Conservation (phyloP, 305 asterid genomes). For the Stenogyne calaminthoides region DNA sequence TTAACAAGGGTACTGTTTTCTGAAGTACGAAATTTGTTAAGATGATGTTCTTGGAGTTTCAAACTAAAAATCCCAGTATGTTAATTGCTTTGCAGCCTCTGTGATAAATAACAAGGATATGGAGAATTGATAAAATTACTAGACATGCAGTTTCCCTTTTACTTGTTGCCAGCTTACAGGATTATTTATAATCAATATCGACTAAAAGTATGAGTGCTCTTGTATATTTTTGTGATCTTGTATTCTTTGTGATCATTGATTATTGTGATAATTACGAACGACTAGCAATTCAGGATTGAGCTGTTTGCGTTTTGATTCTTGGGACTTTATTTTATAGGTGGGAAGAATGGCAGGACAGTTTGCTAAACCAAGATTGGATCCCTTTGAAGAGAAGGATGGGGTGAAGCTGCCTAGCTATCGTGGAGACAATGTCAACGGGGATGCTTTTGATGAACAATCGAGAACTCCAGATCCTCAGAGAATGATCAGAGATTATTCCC, state of each 20-base stretch:
- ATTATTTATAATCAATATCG: no score
- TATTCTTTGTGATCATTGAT: background rate
- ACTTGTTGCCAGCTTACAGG: no score
- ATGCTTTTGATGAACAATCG: slow-evolving; percentile 62
- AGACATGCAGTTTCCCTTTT: background rate
- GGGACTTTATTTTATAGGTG: background rate
- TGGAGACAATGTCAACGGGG: slow-evolving; percentile 67
- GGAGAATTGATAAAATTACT: background rate
- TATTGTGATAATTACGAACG: background rate
- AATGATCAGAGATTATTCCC: slow-evolving; percentile 78
- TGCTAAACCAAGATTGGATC: background rate
- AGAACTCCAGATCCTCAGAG: slow-evolving; percentile 79
- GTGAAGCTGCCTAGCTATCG: background rate
- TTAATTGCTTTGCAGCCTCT: no score
- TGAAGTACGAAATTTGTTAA: background rate
- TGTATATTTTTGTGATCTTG: no score
- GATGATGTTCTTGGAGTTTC: background rate
- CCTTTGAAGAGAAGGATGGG: background rate
- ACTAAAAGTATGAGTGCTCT: no score
- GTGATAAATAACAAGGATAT: background rate
- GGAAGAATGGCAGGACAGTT: background rate
- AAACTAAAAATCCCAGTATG: background rate
- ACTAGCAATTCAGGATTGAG: background rate
- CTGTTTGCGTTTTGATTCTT: background rate
- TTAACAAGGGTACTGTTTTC: no score